These are phyloP conservation scores for Ceratobasidium sp. DNA, from an alignment of 1,284 basidiomycete species.

Conservation along the genomic window DNA sequence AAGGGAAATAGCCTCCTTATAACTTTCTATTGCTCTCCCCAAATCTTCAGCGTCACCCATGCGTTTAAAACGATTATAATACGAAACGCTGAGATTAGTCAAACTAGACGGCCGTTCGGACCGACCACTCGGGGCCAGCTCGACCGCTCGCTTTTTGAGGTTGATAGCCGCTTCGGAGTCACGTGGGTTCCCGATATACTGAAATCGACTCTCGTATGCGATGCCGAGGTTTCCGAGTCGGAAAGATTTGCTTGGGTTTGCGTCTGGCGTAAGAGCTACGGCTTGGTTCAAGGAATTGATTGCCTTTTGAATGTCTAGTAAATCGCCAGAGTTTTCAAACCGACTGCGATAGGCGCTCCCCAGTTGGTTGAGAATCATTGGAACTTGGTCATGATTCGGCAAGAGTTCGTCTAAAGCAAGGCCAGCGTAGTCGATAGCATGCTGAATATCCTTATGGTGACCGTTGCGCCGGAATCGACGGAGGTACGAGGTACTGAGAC, in stretches of 20 bases:
- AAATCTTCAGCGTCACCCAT: neutral
- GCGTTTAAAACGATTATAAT: neutral
- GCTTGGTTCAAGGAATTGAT: neutral
- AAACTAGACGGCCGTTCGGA: no score
- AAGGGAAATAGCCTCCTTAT: neutral
- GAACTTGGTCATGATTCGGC: neutral
- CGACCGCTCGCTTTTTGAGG: no score
- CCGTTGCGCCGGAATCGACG: no score
- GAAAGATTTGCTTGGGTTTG: neutral
- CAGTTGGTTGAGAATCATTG: neutral
- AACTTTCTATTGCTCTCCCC: neutral
- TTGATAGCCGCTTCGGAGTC: conserved; percentile 13
- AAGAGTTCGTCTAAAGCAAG: neutral
- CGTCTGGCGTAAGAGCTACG: no score
- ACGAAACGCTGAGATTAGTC: neutral
- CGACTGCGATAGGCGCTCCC: neutral
- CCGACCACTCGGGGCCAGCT: no score
- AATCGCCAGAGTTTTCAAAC: neutral
- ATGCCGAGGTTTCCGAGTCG: neutral
- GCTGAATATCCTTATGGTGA: no score
- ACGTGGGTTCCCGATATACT: neutral
- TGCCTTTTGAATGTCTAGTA: neutral
- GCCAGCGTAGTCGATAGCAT: no score
- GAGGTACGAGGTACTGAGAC: no score
- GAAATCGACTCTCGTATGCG: neutral